Conservation (phyloP, 192 early-diverging fungal genomes). For the Lobulomyces angularis region DNA sequence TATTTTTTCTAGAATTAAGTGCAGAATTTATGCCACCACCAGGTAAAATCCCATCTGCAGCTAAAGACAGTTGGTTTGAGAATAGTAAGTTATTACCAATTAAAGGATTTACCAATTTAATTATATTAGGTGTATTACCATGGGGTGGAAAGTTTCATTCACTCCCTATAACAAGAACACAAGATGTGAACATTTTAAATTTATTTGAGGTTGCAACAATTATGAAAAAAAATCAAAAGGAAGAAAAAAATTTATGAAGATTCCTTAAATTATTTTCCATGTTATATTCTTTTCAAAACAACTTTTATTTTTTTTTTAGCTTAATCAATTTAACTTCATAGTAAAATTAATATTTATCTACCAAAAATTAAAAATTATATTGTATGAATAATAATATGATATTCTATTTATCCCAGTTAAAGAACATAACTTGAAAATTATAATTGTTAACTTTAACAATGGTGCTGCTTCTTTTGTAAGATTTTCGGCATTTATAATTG, state of each 20-base stretch:
- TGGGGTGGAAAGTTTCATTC: conserved; percentile 33
- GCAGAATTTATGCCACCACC: conserved; percentile 44
- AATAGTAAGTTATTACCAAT: neutral
- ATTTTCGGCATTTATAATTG: too few species aligned
- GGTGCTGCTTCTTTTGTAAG: too few species aligned
- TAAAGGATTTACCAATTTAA: conserved; percentile 7
- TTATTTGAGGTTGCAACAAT: conserved; percentile 38
- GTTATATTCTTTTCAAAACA: too few species aligned
- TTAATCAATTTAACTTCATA: too few species aligned
- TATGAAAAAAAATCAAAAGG: conserved; percentile 1
- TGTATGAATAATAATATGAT: too few species aligned
- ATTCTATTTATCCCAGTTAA: too few species aligned
- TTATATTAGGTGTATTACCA: conserved; percentile 16
- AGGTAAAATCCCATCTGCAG: conserved; percentile 28
- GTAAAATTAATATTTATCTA: too few species aligned
- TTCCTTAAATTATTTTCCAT: too few species aligned
- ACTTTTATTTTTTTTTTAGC: too few species aligned
- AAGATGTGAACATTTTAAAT: conserved; percentile 37
- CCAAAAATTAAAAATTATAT: too few species aligned
- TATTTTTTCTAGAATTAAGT: conserved; percentile 1
- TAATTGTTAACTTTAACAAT: too few species aligned
- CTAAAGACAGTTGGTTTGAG: conserved; percentile 5
- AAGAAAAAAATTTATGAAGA: neutral
- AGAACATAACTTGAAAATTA: too few species aligned
- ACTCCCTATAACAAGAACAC: conserved; percentile 1